These are phyloP conservation scores for Boletus subcaerulescens DNA, from an alignment of 768 basidiomycete species.

Conservation along the genomic window DNA sequence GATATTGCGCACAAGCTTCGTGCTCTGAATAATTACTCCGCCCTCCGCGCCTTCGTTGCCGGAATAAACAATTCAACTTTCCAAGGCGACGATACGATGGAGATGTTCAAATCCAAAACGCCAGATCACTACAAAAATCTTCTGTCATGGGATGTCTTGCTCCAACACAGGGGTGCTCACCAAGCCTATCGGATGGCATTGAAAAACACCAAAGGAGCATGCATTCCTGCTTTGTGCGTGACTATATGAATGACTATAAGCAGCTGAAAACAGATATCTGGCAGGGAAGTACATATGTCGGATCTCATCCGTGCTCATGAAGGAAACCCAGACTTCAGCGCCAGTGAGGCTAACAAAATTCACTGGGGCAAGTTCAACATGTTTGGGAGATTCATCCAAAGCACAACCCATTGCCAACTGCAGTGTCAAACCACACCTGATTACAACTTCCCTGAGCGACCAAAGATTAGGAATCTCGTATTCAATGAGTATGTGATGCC, in stretches of 20 bases:
- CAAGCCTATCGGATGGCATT: constrained; percentile 90
- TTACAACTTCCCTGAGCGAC: constrained; percentile 60
- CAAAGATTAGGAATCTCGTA: constrained; percentile 53
- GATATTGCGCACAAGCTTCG: constrained; percentile 81
- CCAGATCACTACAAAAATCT: constrained; percentile 75
- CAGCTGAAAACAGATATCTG: constrained; percentile 11
- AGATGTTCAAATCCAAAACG: constrained; percentile 61
- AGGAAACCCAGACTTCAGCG: constrained; percentile 71
- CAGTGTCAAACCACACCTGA: constrained; percentile 61
- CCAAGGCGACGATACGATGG: constrained; percentile 74
- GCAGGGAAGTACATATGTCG: constrained; percentile 88
- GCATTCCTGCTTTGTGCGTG: constrained; percentile 80
- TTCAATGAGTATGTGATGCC: constrained; percentile 62
- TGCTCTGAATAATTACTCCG: constrained; percentile 87
- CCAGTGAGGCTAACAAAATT: constrained; percentile 64
- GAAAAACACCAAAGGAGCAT: constrained; percentile 77
- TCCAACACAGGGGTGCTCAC: constrained; percentile 80
- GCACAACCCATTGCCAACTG: constrained; percentile 73
- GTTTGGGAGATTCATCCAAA: constrained; percentile 83
- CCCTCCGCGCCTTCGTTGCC: constrained; percentile 88
- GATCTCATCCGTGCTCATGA: constrained; percentile 87
- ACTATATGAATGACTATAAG: constrained; percentile 4
- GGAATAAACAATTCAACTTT: constrained; percentile 86
- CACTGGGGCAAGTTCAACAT: constrained; percentile 97
- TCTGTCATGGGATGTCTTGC: constrained; percentile 78